Conservation (phyloP, 2,329 filamentous ascomycete genomes). For the Grosmannia penicillata region DNA sequence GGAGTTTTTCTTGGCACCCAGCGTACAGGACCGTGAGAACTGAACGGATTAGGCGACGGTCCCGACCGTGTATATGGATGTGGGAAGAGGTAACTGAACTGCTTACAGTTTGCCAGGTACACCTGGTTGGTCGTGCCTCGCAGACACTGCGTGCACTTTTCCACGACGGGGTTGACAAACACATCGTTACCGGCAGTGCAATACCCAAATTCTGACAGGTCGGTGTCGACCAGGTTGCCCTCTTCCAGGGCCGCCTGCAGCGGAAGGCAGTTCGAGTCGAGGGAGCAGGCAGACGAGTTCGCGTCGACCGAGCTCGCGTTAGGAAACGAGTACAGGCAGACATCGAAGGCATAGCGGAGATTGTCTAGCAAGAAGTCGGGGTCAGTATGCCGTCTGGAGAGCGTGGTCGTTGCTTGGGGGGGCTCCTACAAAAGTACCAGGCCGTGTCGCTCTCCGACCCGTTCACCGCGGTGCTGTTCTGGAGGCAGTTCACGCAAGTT, state of each 20-base stretch:
- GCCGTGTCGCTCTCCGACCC: constrained; percentile 24
- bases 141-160: constrained; percentile 28
- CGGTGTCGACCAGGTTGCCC: constrained; percentile 15
- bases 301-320: constrained; percentile 15
- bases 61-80: not conserved
- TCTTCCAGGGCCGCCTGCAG: constrained; percentile 22
- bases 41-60: constrained; percentile 11
- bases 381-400: not conserved
- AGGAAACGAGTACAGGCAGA: constrained; percentile 27
- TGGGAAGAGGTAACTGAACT: not conserved
- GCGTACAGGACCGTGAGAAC: constrained; percentile 32
- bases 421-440: constrained; percentile 36
- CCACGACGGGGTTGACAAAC: constrained; percentile 18
- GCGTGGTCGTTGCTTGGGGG: constrained; percentile 9
- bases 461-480: constrained; percentile 26
- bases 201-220: constrained; percentile 21
- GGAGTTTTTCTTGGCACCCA: constrained; percentile 30
- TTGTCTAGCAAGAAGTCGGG: constrained; percentile 24
- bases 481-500: constrained; percentile 30
- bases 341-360: constrained; percentile 29
- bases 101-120: constrained; percentile 35
- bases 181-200: constrained; percentile 23
- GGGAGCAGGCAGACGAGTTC: constrained; percentile 26
- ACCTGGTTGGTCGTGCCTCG: constrained; percentile 22
- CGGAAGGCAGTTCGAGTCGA: constrained; percentile 24